These are phyloP conservation scores for Xerocomus spinulosus DNA, from an alignment of 768 basidiomycete genomes.

Conservation along the genomic window DNA sequence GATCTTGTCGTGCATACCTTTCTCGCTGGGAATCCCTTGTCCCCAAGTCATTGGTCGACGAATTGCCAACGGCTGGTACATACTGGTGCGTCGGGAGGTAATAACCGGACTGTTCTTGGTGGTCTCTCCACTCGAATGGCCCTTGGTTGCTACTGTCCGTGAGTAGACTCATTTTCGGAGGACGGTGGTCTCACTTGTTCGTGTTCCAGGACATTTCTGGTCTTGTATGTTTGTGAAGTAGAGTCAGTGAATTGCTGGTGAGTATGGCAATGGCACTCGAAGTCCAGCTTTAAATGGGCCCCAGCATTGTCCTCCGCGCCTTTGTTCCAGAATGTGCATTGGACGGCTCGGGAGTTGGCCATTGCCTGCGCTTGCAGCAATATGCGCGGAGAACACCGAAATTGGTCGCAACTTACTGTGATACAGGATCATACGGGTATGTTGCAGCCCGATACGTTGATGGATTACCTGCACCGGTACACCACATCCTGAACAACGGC, in stretches of 20 bases:
- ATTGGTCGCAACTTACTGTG: not conserved
- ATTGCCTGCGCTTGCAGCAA: constrained; percentile 1
- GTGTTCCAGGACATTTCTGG: constrained; percentile 5
- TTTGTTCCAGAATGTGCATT: constrained; percentile 6
- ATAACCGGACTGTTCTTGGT: not conserved
- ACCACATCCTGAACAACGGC: not conserved
- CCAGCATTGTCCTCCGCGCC: not conserved
- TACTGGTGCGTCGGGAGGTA: not conserved
- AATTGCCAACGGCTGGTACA: not conserved
- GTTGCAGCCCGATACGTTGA: not conserved
- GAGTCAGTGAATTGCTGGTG: not conserved
- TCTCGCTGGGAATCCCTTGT: not conserved
- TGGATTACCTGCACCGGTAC: constrained; percentile 1
- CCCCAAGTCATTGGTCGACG: not conserved
- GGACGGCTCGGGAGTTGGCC: constrained; percentile 7
- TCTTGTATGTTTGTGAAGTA: not conserved
- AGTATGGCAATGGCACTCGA: not conserved
- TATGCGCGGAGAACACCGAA: constrained; percentile 6
- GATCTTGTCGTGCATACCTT: constrained; percentile 10
- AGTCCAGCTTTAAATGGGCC: constrained; percentile 8
- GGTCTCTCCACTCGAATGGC: not conserved
- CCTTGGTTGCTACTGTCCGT: not conserved
- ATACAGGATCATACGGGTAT: constrained; percentile 18
- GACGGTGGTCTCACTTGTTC: constrained; percentile 8
- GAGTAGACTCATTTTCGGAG: not conserved